Evolutionary conservation across 2,329 filamentous ascomycete genomes (phyloP).

Genomic region (Zarea fungicola): DNA sequence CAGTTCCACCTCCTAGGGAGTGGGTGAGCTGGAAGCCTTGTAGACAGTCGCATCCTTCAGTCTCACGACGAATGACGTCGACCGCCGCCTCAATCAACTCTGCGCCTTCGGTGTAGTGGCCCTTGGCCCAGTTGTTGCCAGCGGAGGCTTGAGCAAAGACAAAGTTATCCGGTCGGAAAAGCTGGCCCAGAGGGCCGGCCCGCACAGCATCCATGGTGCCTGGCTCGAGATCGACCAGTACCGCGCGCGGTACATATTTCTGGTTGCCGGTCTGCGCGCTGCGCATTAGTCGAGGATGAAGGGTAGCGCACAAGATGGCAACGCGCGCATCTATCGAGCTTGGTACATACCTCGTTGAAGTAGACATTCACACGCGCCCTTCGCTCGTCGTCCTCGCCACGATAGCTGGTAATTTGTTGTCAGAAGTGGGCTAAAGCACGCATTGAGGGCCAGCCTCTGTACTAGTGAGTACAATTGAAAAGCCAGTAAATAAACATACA

Average conservation of each 20-base stretch:
- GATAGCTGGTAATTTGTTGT: too few relatives aligned
- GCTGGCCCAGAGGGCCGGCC: conserved; percentile 94
- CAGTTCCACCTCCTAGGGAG: conserved; percentile 99
- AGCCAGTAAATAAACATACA: too few relatives aligned
- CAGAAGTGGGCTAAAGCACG: too few relatives aligned
- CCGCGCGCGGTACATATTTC: conserved; percentile 99
- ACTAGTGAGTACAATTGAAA: too few relatives aligned
- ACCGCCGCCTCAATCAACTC: conserved; percentile 97
- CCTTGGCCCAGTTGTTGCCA: conserved; percentile 99
- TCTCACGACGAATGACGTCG: conserved; percentile 97
- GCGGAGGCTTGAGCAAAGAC: conserved; percentile 99
- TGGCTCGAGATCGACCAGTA: conserved; percentile 98
- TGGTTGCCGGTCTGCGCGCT: conserved; percentile 93
- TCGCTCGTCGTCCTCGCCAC: conserved; percentile 96
- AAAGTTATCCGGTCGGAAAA: conserved; percentile 99
- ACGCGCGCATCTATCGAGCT: background rate
- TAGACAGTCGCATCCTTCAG: conserved; percentile 97
- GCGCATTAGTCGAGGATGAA: conserved; percentile 36
- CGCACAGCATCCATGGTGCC: conserved; percentile 99
- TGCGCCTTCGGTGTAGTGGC: conserved; percentile 99
- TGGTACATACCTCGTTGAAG: conserved; percentile 67
- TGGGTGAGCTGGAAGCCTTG: conserved; percentile 99
- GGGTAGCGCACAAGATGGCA: conserved; percentile 6
- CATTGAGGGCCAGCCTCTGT: too few relatives aligned
- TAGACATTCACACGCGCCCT: conserved; percentile 99